These are phyloP conservation scores for Pedinophyceae sp. DNA, from an alignment of 139 green algal species.

Conservation along the genomic window DNA sequence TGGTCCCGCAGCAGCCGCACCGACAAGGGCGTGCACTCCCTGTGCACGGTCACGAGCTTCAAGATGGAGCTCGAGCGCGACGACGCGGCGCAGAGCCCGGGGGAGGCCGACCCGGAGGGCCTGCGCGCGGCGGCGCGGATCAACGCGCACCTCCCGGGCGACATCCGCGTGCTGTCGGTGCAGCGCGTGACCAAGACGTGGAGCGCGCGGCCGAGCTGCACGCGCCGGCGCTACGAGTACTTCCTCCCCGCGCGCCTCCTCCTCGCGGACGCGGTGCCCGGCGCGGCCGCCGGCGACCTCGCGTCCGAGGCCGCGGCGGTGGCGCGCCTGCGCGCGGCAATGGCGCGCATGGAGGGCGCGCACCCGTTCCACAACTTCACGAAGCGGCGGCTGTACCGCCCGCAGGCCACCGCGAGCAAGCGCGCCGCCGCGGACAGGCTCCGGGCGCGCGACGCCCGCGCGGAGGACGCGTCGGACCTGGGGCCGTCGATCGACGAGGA, in stretches of 20 bases:
- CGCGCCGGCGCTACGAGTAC: slow-evolving; percentile 27
- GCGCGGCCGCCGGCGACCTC: slow-evolving; percentile 3
- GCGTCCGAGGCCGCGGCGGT: slow-evolving; percentile 9
- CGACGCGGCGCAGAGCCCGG: no score
- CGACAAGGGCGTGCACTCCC: slow-evolving; percentile 54
- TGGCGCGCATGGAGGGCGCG: slow-evolving; percentile 21
- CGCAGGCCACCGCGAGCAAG: neutral
- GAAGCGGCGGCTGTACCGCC: slow-evolving; percentile 24
- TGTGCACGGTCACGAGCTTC: slow-evolving; percentile 31
- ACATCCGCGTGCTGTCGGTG: slow-evolving; percentile 27
- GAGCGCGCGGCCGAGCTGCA: slow-evolving; percentile 17
- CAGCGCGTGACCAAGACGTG: slow-evolving; percentile 27
- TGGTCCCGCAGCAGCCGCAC: slow-evolving; percentile 50
- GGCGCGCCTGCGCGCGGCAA: slow-evolving; percentile 12
- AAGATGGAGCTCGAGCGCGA: slow-evolving; percentile 24
- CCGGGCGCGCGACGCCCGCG: no score
- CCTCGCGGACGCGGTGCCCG: slow-evolving; percentile 6
- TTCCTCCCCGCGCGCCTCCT: slow-evolving; percentile 23
- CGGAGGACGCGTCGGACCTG: neutral
- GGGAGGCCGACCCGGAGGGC: slow-evolving; percentile 25
- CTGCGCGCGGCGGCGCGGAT: slow-evolving; percentile 20
- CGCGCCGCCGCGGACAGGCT: no score
- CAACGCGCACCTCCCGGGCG: slow-evolving; percentile 36
- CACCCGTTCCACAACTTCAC: slow-evolving; percentile 51
- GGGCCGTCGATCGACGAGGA: neutral